Evolutionary conservation across 352 stramenopile species (phyloP), one percentile per base, ranked within the genome.

Genomic region (Pelagophyceae sp.): DNA sequence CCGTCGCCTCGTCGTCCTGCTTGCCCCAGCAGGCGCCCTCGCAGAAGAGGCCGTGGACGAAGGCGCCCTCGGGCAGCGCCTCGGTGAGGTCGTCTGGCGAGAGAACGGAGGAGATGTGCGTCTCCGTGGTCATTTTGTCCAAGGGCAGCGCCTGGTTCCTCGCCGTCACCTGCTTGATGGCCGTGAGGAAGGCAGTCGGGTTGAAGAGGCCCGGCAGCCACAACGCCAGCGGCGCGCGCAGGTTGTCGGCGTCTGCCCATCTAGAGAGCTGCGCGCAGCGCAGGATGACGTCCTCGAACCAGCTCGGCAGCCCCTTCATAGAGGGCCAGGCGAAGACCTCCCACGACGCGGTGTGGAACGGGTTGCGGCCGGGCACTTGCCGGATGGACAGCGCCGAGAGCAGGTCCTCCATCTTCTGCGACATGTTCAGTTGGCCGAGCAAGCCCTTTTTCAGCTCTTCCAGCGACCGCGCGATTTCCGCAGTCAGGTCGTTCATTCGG

Each of bases 171-270:
- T 97, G 93, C 83, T 96, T 94, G 3, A 97, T 91, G 19, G 88
- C 93, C 0, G 93, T 97, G 87, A 97, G 94, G 80, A 97, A 97
- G 33, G 91, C 92, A 78, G 97, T 93, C 1, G 93, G 93, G 81
- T 97, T 97, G 84, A 97, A 97, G 82, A 97, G 96, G 0, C 91
- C 92, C 19, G 89, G 90, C n/a, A 97, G 70, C 93, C 93, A 97
- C 6, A 80, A 29, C 67, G 54, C 63, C 80, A 90, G 96, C 17
- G 88, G 84, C 11, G 87, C 54, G 1, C 91, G 89, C 25, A 92
- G 90, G 0, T 92, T 92, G 0, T 91, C 81, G 19, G 85, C 83
- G 2, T 2, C 23, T 6, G 96, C 82, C 93, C 93, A 97, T 0
- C 86, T 78, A 33, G 86, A 82, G 27, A 94, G 91, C 69, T 95